These are phyloP conservation scores for Teunomyces aglyptinius DNA, from an alignment of 805 yeast species.

Conservation along the genomic window DNA sequence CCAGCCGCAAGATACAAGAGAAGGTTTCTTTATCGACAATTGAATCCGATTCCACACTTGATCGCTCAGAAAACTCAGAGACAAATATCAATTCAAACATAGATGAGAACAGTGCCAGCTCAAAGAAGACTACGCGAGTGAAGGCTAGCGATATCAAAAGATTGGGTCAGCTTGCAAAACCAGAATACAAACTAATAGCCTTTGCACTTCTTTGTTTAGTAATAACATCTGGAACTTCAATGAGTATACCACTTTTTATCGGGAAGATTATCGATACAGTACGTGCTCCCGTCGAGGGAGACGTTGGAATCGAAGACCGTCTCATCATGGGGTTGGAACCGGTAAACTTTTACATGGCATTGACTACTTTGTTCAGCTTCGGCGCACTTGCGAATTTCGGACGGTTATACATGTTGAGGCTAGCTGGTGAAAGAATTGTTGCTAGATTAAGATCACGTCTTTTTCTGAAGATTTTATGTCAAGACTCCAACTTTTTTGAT, in stretches of 20 bases:
- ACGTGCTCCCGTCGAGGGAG: slow-evolving; percentile 23
- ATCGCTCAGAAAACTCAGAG: neutral
- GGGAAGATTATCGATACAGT: slow-evolving; percentile 84
- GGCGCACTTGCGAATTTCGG: slow-evolving; percentile 84
- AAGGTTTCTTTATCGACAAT: neutral
- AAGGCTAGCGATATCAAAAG: slow-evolving; percentile 18
- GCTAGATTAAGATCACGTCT: slow-evolving; percentile 79
- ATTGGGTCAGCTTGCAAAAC: slow-evolving; percentile 17
- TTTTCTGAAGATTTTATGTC: slow-evolving; percentile 72
- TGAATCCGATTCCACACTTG: no score
- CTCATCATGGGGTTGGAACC: slow-evolving; percentile 56
- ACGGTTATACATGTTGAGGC: slow-evolving; percentile 69
- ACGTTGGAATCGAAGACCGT: slow-evolving; percentile 1
- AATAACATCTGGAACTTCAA: slow-evolving; percentile 72
- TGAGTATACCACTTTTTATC: slow-evolving; percentile 78
- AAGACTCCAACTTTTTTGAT: slow-evolving; percentile 88
- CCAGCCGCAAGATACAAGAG: neutral
- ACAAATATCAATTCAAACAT: neutral
- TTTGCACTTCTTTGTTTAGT: slow-evolving; percentile 64
- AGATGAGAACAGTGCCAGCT: neutral
- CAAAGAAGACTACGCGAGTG: neutral
- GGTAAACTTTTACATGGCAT: slow-evolving; percentile 58
- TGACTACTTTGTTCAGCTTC: slow-evolving; percentile 60
- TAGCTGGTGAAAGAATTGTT: slow-evolving; percentile 84
- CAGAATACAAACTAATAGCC: slow-evolving; percentile 11